phyloP scores from a whole-genome alignment of 352 stramenopile species.

The Phytophthora pinifolia region DNA sequence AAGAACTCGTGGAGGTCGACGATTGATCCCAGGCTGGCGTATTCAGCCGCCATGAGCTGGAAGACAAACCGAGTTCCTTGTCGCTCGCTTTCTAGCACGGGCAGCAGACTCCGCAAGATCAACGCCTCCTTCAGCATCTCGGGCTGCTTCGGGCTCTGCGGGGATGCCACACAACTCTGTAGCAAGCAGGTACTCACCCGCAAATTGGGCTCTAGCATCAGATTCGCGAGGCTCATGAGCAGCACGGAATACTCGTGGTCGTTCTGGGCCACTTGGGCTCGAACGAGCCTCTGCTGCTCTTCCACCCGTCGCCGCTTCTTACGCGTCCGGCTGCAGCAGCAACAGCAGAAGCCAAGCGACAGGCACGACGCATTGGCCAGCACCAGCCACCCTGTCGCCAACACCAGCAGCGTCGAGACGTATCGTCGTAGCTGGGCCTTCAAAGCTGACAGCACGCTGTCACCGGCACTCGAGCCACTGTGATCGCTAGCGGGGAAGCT shows the following conservation, averaged over 20 bases:
- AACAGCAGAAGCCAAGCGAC: conserved; percentile 57
- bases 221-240: conserved; percentile 43
- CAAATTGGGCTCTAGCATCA: conserved; percentile 53
- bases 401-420: conserved; percentile 35
- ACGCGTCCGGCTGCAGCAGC: conserved; percentile 40
- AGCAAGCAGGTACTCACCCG: conserved; percentile 31
- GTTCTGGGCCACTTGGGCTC: conserved; percentile 62
- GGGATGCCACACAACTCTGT: conserved; percentile 15
- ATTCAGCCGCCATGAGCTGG: conserved; percentile 44
- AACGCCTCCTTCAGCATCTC: conserved; percentile 26
- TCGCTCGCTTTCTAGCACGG: conserved; percentile 48
- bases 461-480: conserved; percentile 4
- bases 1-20: conserved; percentile 32
- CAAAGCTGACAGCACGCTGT: conserved; percentile 22
- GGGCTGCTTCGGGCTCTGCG: neutral
- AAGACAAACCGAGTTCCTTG: conserved; percentile 53
- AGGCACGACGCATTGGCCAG: conserved; percentile 55
- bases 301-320: conserved; percentile 44
- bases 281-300: conserved; percentile 33
- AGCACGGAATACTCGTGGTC: conserved; percentile 74
- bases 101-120: conserved; percentile 42
- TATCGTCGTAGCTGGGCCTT: conserved; percentile 37
- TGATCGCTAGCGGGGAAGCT: conserved; percentile 16
- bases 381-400: conserved; percentile 37
- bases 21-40: conserved; percentile 3